Conservation (phyloP, 169 alveolate genomes). For the Plasmodium falciparum region DNA sequence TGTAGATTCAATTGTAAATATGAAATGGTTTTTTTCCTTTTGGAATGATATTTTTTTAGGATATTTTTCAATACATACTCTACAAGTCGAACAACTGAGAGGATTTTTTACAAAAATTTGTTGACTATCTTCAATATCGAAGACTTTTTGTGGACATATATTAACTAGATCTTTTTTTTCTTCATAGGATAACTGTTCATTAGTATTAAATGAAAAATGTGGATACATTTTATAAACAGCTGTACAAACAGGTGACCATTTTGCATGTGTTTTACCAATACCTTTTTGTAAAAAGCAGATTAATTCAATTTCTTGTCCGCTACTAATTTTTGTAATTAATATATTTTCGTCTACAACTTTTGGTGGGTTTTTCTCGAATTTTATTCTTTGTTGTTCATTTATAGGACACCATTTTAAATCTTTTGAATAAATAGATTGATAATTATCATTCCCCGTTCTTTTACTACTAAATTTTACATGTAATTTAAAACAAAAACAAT, state of each 20-base stretch:
- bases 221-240: conserved; percentile 98
- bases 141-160: conserved; percentile 96
- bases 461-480: conserved; percentile 89
- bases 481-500: conserved; percentile 89
- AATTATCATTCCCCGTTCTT: conserved; percentile 13
- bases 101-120: conserved; percentile 91
- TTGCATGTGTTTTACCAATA: conserved; percentile 98
- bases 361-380: conserved; percentile 90
- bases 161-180: conserved; percentile 92
- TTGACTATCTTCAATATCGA: conserved; percentile 92
- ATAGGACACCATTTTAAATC: conserved; percentile 95
- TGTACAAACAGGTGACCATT: conserved; percentile 99
- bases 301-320: conserved; percentile 97
- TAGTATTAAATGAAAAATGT: conserved; percentile 70
- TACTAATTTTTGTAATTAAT: conserved; percentile 95
- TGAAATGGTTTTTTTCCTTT: conserved; percentile 90
- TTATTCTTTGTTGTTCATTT: conserved; percentile 90
- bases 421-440: conserved; percentile 90
- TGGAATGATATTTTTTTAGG: conserved; percentile 85
- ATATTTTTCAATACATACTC: conserved; percentile 97
- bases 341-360: conserved; percentile 96
- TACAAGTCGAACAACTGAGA: conserved; percentile 96
- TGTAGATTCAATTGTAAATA: conserved; percentile 89
- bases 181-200: conserved; percentile 86
- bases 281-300: conserved; percentile 96